Conservation (phyloP, 495 filamentous ascomycete genomes). For the Xylaria bambusicola region DNA sequence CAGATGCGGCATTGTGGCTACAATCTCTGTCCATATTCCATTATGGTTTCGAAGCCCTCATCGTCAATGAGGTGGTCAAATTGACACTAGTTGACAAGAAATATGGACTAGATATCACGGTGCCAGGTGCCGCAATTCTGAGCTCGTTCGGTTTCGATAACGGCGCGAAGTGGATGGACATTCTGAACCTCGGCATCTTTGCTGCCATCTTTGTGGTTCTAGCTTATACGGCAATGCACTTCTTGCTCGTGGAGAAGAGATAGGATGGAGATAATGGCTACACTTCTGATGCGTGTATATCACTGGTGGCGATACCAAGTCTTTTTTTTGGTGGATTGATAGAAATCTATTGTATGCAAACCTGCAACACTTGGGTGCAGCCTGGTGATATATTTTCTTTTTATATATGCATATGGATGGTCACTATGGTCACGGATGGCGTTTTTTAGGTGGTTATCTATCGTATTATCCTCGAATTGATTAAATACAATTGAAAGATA, state of each 20-base stretch:
- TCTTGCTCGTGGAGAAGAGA: constrained; percentile 84
- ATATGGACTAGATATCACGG: constrained; percentile 92
- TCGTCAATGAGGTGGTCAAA: constrained; percentile 96
- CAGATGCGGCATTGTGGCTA: constrained; percentile 78
- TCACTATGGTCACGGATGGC: constrained; percentile 9
- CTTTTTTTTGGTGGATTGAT: not conserved
- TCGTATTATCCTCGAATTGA: constrained; percentile 16
- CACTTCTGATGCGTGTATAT: not conserved
- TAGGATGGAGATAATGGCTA: not conserved
- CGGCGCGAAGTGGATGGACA: constrained; percentile 80
- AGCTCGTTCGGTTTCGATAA: constrained; percentile 91
- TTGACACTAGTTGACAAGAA: constrained; percentile 89
- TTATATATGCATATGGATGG: constrained; percentile 1
- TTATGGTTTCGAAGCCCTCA: constrained; percentile 93
- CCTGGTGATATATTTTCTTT: not conserved
- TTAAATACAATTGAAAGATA: constrained; percentile 24
- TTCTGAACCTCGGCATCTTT: constrained; percentile 78
- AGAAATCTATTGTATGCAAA: not conserved
- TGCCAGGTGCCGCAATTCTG: constrained; percentile 91
- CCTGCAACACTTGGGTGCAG: constrained; percentile 1
- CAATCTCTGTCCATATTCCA: constrained; percentile 99
- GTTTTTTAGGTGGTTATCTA: constrained; percentile 24
- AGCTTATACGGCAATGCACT: constrained; percentile 90
- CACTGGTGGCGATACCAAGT: not conserved
- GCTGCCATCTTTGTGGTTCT: constrained; percentile 81